phyloP scores from a whole-genome alignment of 2,329 filamentous ascomycete genomes.

The Ophiosphaerella narmari region DNA sequence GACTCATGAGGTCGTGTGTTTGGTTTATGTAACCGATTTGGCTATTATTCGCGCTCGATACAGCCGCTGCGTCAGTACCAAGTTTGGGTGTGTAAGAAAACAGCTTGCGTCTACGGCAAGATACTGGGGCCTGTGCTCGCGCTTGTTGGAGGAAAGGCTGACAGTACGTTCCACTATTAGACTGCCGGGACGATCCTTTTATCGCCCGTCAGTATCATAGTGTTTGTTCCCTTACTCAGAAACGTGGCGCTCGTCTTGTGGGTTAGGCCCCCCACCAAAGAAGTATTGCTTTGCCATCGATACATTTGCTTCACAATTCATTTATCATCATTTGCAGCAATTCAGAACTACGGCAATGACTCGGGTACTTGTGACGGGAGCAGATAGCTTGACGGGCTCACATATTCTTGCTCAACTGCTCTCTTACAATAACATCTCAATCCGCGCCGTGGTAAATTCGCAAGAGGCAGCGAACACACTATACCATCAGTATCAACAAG shows the following conservation, averaged over 20 bases:
- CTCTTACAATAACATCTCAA: constrained; percentile 20
- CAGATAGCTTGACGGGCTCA: constrained; percentile 28
- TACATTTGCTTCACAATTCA: constrained; percentile 1
- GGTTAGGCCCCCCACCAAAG: constrained; percentile 2
- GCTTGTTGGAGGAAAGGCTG: constrained; percentile 1
- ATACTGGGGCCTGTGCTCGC: constrained; percentile 3
- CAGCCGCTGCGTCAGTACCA: constrained; percentile 1
- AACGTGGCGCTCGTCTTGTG: constrained; percentile 4
- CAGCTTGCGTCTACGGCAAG: neutral
- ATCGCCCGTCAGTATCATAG: neutral
- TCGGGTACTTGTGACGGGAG: constrained; percentile 33
- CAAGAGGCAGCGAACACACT: constrained; percentile 20
- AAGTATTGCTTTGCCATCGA: neutral
- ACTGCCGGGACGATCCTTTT: neutral
- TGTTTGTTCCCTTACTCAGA: neutral
- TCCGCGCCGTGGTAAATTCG: constrained; percentile 32
- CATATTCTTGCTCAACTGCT: constrained; percentile 33
- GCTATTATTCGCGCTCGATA: neutral
- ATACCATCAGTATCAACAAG: constrained; percentile 20
- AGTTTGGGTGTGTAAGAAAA: neutral
- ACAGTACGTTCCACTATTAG: neutral
- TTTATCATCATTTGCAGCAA: neutral
- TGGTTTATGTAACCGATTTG: constrained; percentile 2
- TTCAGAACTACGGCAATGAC: constrained; percentile 21
- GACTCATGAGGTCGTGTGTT: no score